phyloP scores from a whole-genome alignment of 148 eudicot species.

The Rhododendron ovatum region DNA sequence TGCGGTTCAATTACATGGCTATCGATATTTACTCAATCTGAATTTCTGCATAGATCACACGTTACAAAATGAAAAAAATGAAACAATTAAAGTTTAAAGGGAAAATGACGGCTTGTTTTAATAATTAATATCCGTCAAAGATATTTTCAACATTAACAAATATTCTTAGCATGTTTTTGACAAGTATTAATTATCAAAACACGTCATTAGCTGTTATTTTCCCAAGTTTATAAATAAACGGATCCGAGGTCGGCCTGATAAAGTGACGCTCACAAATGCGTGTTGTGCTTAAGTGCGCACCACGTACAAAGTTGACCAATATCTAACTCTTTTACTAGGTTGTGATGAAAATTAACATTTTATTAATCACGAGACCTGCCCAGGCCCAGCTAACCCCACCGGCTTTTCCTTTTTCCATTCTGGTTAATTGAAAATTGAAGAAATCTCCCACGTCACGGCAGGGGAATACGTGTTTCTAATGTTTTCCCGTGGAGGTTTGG shows the following conservation, averaged over 20 bases:
- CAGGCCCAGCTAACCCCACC: background rate
- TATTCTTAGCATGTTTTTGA: too few relatives aligned
- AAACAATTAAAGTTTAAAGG: too few relatives aligned
- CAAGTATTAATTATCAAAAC: too few relatives aligned
- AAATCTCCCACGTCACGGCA: background rate
- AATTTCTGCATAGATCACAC: too few relatives aligned
- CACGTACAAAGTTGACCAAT: background rate
- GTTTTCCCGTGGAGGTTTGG: background rate
- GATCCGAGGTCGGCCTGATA: background rate
- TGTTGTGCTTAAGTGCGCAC: background rate
- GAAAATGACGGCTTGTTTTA: too few relatives aligned
- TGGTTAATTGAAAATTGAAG: too few relatives aligned
- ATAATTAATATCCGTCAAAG: too few relatives aligned
- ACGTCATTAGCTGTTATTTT: too few relatives aligned
- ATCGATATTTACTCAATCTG: too few relatives aligned
- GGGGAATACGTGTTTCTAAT: background rate
- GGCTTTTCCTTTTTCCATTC: background rate
- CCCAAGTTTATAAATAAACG: background rate
- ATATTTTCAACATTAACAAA: too few relatives aligned
- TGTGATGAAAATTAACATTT: background rate
- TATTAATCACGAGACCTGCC: background rate
- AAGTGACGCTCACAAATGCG: background rate
- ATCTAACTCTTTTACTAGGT: background rate
- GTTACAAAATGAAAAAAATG: too few relatives aligned
- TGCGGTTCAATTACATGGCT: too few relatives aligned